Percentiles rank a stretch among this genome's conserved stretches.
Evolutionary conservation across 2,329 filamentous ascomycete genomes (phyloP).

Genomic region (Calonectria leucothoes): DNA sequence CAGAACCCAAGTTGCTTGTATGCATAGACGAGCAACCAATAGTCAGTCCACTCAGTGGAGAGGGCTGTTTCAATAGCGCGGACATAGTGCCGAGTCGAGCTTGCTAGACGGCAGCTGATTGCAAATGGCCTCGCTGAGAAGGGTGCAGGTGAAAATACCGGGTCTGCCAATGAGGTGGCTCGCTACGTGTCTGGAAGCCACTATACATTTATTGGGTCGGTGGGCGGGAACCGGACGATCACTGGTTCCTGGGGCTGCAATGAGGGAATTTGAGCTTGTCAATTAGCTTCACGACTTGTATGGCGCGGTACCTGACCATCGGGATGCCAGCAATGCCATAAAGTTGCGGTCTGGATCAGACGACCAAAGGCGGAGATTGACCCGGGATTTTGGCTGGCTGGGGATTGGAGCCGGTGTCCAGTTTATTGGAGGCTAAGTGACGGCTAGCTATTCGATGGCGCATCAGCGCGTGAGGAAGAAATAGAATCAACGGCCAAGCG

Average conservation of each 20-base stretch:
- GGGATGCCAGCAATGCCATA: not conserved
- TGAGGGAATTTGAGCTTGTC: constrained; percentile 4
- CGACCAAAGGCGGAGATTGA: not conserved
- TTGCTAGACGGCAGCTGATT: not conserved
- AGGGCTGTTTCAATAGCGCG: not conserved
- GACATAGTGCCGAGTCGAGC: not conserved
- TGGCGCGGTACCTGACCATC: not conserved
- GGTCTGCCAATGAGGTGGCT: not conserved
- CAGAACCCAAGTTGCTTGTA: not conserved
- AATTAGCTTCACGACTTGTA: not conserved
- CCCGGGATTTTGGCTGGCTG: not conserved
- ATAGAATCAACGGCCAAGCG: not conserved
- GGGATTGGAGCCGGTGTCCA: not conserved
- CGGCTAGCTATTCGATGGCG: not conserved
- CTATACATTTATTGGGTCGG: not conserved
- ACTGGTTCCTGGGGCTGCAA: not conserved
- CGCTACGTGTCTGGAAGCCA: not conserved
- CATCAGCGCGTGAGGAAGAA: not conserved
- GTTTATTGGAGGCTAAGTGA: not conserved
- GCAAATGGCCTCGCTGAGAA: not conserved
- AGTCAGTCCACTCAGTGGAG: not conserved
- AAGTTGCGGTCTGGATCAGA: constrained; percentile 1
- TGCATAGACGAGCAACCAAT: not conserved
- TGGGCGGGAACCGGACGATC: not conserved
- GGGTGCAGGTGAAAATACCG: not conserved